Evolutionary conservation across 108 stramenopile genomes (phyloP), one percentile per base, ranked within the genome.

Genomic region (Discostella stelligeroides): DNA sequence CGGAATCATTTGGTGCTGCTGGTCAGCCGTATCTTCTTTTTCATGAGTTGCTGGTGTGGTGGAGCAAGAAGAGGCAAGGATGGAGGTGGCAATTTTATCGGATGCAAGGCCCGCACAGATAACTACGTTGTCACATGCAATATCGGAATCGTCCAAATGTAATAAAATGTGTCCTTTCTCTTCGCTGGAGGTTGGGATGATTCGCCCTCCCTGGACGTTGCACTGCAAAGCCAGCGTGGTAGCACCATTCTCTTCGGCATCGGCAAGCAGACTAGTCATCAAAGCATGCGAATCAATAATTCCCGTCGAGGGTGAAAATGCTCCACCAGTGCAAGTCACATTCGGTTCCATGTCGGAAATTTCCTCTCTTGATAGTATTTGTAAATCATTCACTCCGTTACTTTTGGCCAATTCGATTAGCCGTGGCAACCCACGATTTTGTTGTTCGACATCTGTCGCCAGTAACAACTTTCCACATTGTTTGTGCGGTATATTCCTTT

Each of bases 301-400:
- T 5, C 94, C 94, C 0, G 94, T 92, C 7, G 89, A 90, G 1
- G 94, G 94, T 12, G 91, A 92, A 58, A 76, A 82, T 2, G 90
- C 73, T 9, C 85, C 94, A 7, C 89, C 90, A 10, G 54, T 30
- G 56, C 75, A 88, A 4, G 66, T 37, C 0, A 95, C 78, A 60
- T 83, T 66, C 42, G 89, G 91, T 72, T 95, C 94, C 60, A 88
- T 63, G 42, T 43, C 62, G 34, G 47, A 42, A 12, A 91, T 80
- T 46, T 89, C 86, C 50, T 88, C 85, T 15, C 34, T 46, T 0
- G 86, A 81, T 23, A 95, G 14, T 15, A 91, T 38, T 55, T 53
- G 29, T 12, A 89, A 57, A 80, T 92, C 85, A 38, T 65, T 37
- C 24, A 90, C 89, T 21, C 89, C 91, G 76, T 95, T 95, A n/a